phyloP scores from a whole-genome alignment of 2,329 filamentous ascomycete genomes.

The Penicillium digitatum region DNA sequence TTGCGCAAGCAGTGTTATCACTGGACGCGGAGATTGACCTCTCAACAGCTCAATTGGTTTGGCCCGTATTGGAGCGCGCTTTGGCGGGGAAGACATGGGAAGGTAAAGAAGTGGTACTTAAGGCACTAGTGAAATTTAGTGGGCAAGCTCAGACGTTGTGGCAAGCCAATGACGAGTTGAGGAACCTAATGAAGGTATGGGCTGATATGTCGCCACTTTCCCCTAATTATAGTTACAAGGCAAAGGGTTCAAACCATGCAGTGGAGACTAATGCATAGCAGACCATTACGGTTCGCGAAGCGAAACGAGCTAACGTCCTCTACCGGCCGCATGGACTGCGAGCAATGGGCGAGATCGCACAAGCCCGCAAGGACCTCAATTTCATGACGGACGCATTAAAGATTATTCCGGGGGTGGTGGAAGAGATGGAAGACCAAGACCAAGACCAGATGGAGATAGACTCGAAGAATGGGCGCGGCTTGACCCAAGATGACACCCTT shows the following conservation, averaged over 20 bases:
- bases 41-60: constrained; percentile 61
- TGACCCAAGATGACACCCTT: constrained; percentile 33
- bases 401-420: constrained; percentile 62
- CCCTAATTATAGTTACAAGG: neutral
- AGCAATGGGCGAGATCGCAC: constrained; percentile 69
- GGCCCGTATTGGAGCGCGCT: constrained; percentile 78
- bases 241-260: neutral
- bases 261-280: constrained; percentile 35
- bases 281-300: constrained; percentile 72
- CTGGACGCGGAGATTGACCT: constrained; percentile 57
- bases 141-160: constrained; percentile 59
- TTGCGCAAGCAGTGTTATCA: constrained; percentile 68
- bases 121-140: constrained; percentile 74
- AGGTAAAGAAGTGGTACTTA: constrained; percentile 81
- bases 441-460: constrained; percentile 66
- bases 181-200: constrained; percentile 63
- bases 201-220: neutral
- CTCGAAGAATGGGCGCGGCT: constrained; percentile 38
- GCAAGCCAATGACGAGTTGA: constrained; percentile 56
- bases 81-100: constrained; percentile 86
- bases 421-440: constrained; percentile 50
- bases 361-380: constrained; percentile 63
- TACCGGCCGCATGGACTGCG: constrained; percentile 75
- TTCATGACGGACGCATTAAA: constrained; percentile 63
- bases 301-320: constrained; percentile 81